Base-by-base conservation (phyloP, 495 filamentous ascomycete genomes). In the Xylaria palmicola region DNA sequence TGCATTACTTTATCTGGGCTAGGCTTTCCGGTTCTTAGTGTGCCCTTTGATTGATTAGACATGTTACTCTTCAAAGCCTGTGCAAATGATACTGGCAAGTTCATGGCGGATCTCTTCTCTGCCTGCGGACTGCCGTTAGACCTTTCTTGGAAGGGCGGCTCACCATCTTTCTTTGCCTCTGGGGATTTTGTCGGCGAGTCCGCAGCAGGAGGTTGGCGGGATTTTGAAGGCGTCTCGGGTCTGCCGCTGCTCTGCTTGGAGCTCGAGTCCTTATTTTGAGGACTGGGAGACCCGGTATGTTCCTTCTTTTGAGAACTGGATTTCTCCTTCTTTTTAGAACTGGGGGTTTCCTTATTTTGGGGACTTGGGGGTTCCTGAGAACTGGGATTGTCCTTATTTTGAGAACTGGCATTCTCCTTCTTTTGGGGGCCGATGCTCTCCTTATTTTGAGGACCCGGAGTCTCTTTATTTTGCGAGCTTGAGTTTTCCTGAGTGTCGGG, bases 31-130 rank as follows among this genome's bases (percentile, higher is more conserved):
- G 9, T 5, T 54, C 36, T 13, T 37, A 13, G 17, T 22, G 39
- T 61, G 49, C 20, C 50, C 59, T 61, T 61, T 61, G 24, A 61
- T 30, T n/a, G 22, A 52, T 61, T 61, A 61, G 59, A 61, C 37
- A 52, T 4, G 17, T 47, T 13, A 13, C 40, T 41, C 40, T 36
- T 39, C 41, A 29, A 13, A 52, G 41, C 36, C n/a, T 41, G 49
- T 4, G 49, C 40, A n/a, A 47, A 48, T 20, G 50, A 48, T 36
- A 10, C n/a, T 15, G 59, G 40, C 29, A 45, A 24, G 26, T 45
- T 45, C 8, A 22, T 29, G 7, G n/a, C n/a, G 32, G 30, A 19
- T 8, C 40, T n/a, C 17, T 45, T 47, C 10, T 39, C 49, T 40
- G 41, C 30, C 40, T 47, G 50, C 9, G 40, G 19, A 55, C 13